Conservation (phyloP, 306 rosid genomes). For the Abrus precatorius region DNA sequence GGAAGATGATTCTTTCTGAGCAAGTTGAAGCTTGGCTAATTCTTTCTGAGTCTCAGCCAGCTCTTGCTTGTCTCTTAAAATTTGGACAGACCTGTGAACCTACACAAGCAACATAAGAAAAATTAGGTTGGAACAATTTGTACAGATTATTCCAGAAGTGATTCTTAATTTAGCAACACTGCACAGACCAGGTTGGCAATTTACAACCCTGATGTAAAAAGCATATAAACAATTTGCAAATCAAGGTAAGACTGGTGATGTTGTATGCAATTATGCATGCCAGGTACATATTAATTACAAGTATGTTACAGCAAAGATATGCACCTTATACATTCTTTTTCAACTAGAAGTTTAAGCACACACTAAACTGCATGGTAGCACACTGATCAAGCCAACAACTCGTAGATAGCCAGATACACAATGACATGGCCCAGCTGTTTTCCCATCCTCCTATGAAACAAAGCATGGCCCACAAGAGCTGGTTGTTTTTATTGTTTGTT, state of each 20-base stretch:
- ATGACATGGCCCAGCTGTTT: no score
- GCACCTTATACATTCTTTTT: no score
- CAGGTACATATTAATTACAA: not conserved
- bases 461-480: not conserved
- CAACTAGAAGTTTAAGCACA: no score
- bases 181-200: slow-evolving; percentile 17
- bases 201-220: slow-evolving; percentile 5
- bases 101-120: slow-evolving; percentile 48
- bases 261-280: slow-evolving; percentile 6
- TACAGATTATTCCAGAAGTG: not conserved
- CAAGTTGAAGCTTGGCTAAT: slow-evolving; percentile 91
- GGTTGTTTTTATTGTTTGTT: not conserved
- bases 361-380: no score
- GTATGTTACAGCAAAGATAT: no score
- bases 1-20: slow-evolving; percentile 83
- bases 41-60: slow-evolving; percentile 95
- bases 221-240: not conserved
- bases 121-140: slow-evolving; percentile 29
- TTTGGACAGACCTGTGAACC: slow-evolving; percentile 98
- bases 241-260: not conserved
- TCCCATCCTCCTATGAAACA: no score
- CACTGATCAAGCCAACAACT: no score
- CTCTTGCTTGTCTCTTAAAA: slow-evolving; percentile 96
- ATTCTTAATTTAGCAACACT: slow-evolving; percentile 25
- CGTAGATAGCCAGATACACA: no score